These are phyloP conservation scores for Escallonia herrerae DNA, from an alignment of 129 eudicot species.

Conservation along the genomic window DNA sequence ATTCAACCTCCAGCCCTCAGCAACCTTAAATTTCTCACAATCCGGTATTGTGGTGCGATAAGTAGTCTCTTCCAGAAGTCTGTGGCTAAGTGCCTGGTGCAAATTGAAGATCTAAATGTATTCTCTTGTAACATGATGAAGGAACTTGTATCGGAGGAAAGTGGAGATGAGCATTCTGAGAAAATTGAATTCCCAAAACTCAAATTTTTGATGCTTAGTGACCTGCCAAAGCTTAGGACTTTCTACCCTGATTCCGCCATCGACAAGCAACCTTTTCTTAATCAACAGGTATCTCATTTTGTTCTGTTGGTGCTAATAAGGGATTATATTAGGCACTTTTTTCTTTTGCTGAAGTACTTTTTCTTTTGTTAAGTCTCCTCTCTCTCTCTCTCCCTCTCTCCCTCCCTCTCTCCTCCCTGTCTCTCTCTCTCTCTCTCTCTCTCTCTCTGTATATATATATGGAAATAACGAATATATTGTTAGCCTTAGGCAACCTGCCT, in stretches of 20 bases:
- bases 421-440: too few species aligned
- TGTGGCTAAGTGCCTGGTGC: slow-evolving; percentile 4
- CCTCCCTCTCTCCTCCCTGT: too few species aligned
- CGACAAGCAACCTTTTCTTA: not conserved
- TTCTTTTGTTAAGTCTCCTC: too few species aligned
- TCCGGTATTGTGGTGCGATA: not conserved
- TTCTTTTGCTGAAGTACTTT: too few species aligned
- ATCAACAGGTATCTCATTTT: slow-evolving; percentile 4
- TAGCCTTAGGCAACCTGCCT: too few species aligned
- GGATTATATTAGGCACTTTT: too few species aligned
- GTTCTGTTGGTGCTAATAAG: too few species aligned
- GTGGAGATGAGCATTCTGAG: not conserved
- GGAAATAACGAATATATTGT: too few species aligned
- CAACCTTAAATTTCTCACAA: slow-evolving; percentile 6
- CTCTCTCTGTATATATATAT: too few species aligned
- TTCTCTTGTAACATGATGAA: not conserved
- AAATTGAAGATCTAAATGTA: slow-evolving; percentile 1
- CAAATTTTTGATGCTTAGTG: not conserved
- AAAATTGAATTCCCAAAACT: slow-evolving; percentile 8
- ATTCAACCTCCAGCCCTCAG: not conserved
- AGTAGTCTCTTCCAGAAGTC: not conserved
- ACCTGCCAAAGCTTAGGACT: not conserved
- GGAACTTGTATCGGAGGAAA: not conserved
- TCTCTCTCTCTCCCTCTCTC: too few species aligned
- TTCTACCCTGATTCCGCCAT: not conserved